Evolutionary conservation across 2,329 filamentous ascomycete genomes (phyloP), one percentile per base, ranked within the genome.

Genomic region (Colletotrichum limetticola): DNA sequence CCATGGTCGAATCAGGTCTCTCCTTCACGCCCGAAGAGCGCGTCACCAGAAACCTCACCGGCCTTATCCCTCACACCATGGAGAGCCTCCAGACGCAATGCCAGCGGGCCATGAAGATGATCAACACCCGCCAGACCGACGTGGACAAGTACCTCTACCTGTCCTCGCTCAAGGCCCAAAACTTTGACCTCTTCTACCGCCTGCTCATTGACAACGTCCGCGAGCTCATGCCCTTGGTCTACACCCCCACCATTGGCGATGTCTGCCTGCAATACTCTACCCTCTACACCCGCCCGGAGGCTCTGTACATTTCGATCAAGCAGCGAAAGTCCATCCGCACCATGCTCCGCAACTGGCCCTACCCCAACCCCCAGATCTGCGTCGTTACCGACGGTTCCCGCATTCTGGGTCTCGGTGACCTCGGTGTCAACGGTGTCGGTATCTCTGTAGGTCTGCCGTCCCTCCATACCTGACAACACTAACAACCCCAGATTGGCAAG

Each of bases 241-340:
- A 97, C 86, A 97, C 94, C 22, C 94, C 94, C 58, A 95, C 94
- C 79, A 95, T 99, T 78, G 97, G 97, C 79, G 96, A 98, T 82
- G 97, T 97, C 77, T 99, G 97, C 86, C 88, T 98, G 81, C 93
- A 96, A 85, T 99, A 97, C 91, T 98, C 95, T 52, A 95, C 96
- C 79, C 91, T 98, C 78, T 98, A 97, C 87, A 97, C 95, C 74
- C 93, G 95, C 77, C 95, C 97, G 26, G 97, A 98, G 88, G 95
- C 93, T 76, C 90, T 98, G 84, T 99, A 98, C 86, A 94, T 99
- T 76, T 98, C 95, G 74, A 98, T 94, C 85, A 94, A 95, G 84
- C 96, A 99, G 87, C 92, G 94, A 76, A 97, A 95, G 80, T 95
- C 96, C 75, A 94, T 98, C 76, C 91, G 91, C 79, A 92, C 93